Base-by-base conservation (phyloP, 2,329 filamentous ascomycete genomes). In the Xylariaceae sp. region DNA sequence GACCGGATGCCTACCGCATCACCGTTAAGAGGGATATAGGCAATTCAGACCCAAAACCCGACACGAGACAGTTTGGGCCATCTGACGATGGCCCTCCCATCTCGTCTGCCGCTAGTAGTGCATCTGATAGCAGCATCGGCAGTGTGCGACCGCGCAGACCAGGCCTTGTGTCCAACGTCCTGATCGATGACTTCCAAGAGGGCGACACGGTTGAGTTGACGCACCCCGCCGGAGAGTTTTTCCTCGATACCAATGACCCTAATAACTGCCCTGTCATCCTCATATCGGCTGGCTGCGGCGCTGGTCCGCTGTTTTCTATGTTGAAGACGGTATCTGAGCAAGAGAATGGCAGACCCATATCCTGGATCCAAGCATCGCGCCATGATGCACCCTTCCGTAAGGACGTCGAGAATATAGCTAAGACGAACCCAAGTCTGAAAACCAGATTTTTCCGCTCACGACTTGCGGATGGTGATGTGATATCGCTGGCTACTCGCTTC, bases 21-120 rank as follows among this genome's bases (percentile, higher is more conserved):
- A 89, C 82, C 46, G 81, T 92, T 54, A 91, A 91, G 79, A 83
- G 80, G 57, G 87, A 91, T 67, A 71, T 76, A 2, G 87, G 85
- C 3, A 75, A 79, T 43, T 58, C 48, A 26, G 66, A 66, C 24
- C 64, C 62, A 21, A 56, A 44, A 45, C 75, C 45, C 12, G 59
- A 61, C 16, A 17, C 54, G 11, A 45, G 52, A 37, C 55, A 51
- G 7, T 58, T 46, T 21, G 26, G 41, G 11, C 7, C 19, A 4
- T 31, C 49, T 4, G 62, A 67, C 9, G 66, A 70, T 6, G 63
- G 56, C 2, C 58, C 65, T 3, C 65, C 66, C 0, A 52, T 66
- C 57, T 73, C 67, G 59, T 71, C 65, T 43, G 71, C 69, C 3
- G 69, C 68, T 6, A 72, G 69, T 43, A 71, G 68, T 41, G 66